phyloP scores from a whole-genome alignment of 768 basidiomycete species.

The Pisolithus orientalis region DNA sequence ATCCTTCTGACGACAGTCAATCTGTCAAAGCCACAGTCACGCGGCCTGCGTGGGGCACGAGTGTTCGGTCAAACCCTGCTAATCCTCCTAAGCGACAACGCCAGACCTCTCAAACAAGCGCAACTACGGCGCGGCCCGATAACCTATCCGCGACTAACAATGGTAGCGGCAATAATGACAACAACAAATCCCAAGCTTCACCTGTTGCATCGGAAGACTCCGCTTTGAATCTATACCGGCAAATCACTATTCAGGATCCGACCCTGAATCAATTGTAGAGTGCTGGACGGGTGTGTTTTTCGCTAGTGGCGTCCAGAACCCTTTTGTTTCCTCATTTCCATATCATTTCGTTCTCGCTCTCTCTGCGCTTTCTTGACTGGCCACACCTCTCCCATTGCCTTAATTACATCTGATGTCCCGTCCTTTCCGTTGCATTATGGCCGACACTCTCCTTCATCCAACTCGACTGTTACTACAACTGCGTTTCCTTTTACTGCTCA shows the following conservation, averaged over 20 bases:
- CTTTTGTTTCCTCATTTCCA: slow-evolving; percentile 15
- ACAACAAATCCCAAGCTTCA: slow-evolving; percentile 42
- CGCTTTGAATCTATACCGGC: slow-evolving; percentile 77
- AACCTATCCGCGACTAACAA: slow-evolving; percentile 11
- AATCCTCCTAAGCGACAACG: slow-evolving; percentile 52
- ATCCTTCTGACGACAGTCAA: slow-evolving; percentile 59
- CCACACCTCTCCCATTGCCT: slow-evolving; percentile 17
- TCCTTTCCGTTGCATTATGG: slow-evolving; percentile 20
- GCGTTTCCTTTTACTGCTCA: slow-evolving; percentile 8
- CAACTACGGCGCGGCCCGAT: slow-evolving; percentile 31
- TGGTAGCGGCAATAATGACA: slow-evolving; percentile 4
- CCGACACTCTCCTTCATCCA: slow-evolving; percentile 25
- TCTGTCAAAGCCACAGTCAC: slow-evolving; percentile 70
- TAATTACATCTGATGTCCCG: slow-evolving; percentile 10
- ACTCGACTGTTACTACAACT: slow-evolving; percentile 10
- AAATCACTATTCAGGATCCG: slow-evolving; percentile 72
- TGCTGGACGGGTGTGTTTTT: slow-evolving; percentile 5
- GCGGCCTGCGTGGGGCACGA: slow-evolving; percentile 67
- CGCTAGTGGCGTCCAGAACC: slow-evolving; percentile 11
- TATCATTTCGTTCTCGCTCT: slow-evolving; percentile 11
- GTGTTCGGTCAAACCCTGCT: slow-evolving; percentile 41
- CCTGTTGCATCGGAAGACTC: slow-evolving; percentile 72
- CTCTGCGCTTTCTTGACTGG: slow-evolving; percentile 17
- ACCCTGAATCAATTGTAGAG: slow-evolving; percentile 42
- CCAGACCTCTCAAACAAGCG: slow-evolving; percentile 68